phyloP scores from a whole-genome alignment of 2,329 filamentous ascomycete genomes.

The Ascomycota sp. region DNA sequence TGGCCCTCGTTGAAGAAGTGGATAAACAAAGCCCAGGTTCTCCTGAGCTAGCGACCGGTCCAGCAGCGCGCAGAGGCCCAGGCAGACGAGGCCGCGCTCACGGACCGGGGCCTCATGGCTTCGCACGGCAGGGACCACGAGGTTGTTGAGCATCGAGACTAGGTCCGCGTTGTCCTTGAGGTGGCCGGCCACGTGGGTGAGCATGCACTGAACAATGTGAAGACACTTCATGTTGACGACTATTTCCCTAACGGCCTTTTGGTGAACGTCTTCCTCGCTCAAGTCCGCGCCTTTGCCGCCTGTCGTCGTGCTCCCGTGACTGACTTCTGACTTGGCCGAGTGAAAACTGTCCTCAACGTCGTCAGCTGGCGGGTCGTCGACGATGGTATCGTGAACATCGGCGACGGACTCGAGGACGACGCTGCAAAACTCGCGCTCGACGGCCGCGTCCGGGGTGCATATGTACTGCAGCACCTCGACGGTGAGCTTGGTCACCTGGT shows the following conservation, averaged over 20 bases:
- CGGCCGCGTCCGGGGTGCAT: slow-evolving; percentile 52
- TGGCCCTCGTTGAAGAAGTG: slow-evolving; percentile 93
- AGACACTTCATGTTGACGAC: slow-evolving; percentile 97
- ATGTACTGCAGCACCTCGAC: slow-evolving; percentile 67
- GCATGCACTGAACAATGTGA: slow-evolving; percentile 92
- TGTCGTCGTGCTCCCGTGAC: slow-evolving; percentile 38
- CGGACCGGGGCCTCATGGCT: slow-evolving; percentile 84
- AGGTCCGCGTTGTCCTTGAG: slow-evolving; percentile 77
- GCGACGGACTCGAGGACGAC: slow-evolving; percentile 83
- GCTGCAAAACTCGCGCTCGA: slow-evolving; percentile 66
- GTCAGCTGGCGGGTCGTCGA: slow-evolving; percentile 41
- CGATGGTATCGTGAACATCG: slow-evolving; percentile 88
- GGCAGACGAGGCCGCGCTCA: slow-evolving; percentile 71
- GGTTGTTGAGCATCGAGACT: slow-evolving; percentile 95
- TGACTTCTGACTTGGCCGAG: slow-evolving; percentile 73
- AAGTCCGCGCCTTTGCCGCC: slow-evolving; percentile 21
- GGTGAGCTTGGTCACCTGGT: slow-evolving; percentile 77
- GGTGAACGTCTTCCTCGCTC: slow-evolving; percentile 44
- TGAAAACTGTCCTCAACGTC: slow-evolving; percentile 62
- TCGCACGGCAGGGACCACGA: slow-evolving; percentile 86
- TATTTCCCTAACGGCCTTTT: slow-evolving; percentile 72
- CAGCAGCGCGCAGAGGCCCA: slow-evolving; percentile 79
- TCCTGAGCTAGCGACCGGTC: slow-evolving; percentile 82
- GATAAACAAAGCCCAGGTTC: slow-evolving; percentile 80
- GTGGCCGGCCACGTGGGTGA: slow-evolving; percentile 76